phyloP scores from a whole-genome alignment of 2,329 filamentous ascomycete species.

The Trichoderma oligosporum region DNA sequence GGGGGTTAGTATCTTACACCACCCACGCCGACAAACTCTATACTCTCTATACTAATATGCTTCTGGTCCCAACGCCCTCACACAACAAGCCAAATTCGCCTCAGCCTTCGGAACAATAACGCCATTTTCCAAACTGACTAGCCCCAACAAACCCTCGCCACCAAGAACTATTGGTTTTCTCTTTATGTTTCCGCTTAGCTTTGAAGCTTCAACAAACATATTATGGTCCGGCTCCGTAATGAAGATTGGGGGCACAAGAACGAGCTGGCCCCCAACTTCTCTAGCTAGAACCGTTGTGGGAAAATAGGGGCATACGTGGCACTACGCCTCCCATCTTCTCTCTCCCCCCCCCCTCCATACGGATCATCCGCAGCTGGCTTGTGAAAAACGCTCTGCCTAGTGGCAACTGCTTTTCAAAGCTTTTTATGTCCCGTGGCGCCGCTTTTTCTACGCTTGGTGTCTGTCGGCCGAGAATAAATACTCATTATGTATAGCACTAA shows the following conservation, averaged over 20 bases:
- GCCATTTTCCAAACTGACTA: background rate
- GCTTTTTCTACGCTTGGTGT: background rate
- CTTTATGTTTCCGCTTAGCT: background rate
- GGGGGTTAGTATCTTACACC: conserved; percentile 11
- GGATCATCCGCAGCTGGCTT: background rate
- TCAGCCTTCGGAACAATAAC: background rate
- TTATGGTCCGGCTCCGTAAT: background rate
- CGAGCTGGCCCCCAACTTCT: background rate
- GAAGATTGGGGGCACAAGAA: background rate
- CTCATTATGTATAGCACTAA: no score
- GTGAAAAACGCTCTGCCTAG: no score
- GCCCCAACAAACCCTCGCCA: background rate
- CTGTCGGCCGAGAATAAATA: background rate
- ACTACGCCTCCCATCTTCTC: background rate
- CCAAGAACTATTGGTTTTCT: conserved; percentile 3
- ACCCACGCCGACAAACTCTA: conserved; percentile 8
- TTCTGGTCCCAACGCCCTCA: conserved; percentile 1
- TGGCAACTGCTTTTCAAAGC: background rate
- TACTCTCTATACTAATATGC: conserved; percentile 12
- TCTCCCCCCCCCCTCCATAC: no score
- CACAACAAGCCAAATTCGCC: background rate
- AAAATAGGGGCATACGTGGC: conserved; percentile 1
- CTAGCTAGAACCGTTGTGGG: background rate
- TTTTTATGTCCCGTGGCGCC: conserved; percentile 9
- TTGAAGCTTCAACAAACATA: background rate